phyloP scores from a whole-genome alignment of 805 yeast species.

The Suhomyces emberorum region DNA sequence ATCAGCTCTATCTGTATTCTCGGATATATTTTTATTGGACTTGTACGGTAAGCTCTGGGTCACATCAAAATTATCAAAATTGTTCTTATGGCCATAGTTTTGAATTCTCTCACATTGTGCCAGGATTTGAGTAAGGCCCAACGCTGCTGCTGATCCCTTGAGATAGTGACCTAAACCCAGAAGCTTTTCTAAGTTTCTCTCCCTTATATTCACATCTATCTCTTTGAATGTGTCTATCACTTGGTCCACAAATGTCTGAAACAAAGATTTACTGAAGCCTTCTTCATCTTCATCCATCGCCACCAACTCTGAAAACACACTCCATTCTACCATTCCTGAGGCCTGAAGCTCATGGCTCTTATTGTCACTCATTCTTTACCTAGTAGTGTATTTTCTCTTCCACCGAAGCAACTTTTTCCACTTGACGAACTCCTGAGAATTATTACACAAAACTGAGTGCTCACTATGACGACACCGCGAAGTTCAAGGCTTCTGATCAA shows the following conservation, averaged over 20 bases:
- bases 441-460: conserved; percentile 5
- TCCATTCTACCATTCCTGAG: conserved; percentile 80
- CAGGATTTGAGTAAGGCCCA: conserved; percentile 80
- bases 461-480: no score
- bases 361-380: conserved; percentile 9
- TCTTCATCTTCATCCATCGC: conserved; percentile 97
- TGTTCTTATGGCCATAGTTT: conserved; percentile 66
- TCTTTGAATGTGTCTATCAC: conserved; percentile 75
- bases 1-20: conserved; percentile 18
- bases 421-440: conserved; percentile 7
- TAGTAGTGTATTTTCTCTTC: conserved; percentile 1
- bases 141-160: conserved; percentile 93
- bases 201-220: conserved; percentile 55
- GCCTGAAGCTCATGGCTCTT: conserved; percentile 32
- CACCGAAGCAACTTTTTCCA: conserved; percentile 7
- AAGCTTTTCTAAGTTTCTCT: conserved; percentile 52
- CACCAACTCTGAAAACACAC: conserved; percentile 79
- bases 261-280: conserved; percentile 76
- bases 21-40: conserved; percentile 16
- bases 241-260: conserved; percentile 85
- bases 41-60: conserved; percentile 7
- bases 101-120: conserved; percentile 91
- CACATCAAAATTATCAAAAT: conserved; percentile 34
- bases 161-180: conserved; percentile 85
- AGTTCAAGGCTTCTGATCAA: no score